Evolutionary conservation across 768 basidiomycete species (phyloP), one percentile per base, ranked within the genome.

Genomic region (Astraeus odoratus): DNA sequence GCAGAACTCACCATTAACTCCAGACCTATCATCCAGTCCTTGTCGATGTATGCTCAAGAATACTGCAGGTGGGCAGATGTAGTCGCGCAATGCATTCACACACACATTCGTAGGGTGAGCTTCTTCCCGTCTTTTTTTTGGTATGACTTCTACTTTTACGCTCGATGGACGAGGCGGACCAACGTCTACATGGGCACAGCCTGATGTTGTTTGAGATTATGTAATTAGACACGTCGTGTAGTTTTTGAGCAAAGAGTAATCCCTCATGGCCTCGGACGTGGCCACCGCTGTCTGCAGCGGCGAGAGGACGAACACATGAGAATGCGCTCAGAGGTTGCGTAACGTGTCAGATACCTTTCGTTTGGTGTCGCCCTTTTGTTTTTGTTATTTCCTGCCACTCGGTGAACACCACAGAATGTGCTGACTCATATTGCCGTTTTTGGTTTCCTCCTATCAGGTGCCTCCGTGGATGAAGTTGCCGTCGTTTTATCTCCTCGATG

Each of bases 1-100:
- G 70, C 78, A 57, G 80, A 83, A 51, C 83, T 99, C 51, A 89
- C 82, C 42, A 83, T 93, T 74, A 99, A 98, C 68, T 95, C 93
- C 54, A 83, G 93, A 58, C 86, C 91, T 8, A 81, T 96, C 50
- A 99, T 99, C 52, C 91, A 96, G 69, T 78, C 77, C 49, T 68
- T 99, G 13, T 97, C 96, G 26, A 82, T 93, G 76, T 77, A 88
- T 54, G 95, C 96, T 43, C 86, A 91, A 67, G 87, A 95, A 44
- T 84, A 86, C 61, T 67, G 77, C 30, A 78, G 84, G 34, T 89
- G 81, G 67, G 78, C 83, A 44, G 80, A 83, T 43, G 79, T 89
- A 50, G 86, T 94, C 20, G 81, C 81, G 1, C 78, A 88, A 51
- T 88, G 86, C 60, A 64, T 95, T 27, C 87, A 92, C 55, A 67